Evolutionary conservation across 768 basidiomycete genomes (phyloP), one percentile per base, ranked within the genome.

Genomic region (Chiua virens): DNA sequence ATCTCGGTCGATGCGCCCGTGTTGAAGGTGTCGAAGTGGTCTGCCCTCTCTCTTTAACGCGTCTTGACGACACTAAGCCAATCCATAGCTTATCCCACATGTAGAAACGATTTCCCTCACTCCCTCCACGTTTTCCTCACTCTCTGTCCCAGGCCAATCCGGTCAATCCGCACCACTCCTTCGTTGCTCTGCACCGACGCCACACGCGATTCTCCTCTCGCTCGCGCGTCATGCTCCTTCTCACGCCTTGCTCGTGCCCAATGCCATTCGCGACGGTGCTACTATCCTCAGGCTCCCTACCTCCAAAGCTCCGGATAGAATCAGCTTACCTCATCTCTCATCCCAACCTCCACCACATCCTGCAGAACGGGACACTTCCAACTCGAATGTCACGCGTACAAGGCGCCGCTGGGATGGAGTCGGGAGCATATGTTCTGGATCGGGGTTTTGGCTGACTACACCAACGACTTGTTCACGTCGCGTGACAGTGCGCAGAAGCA

Each of bases 301-400:
- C 89, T 91, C 64, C 91, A 93, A 56, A 85, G 84, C 57, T 89
- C 88, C 0, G 84, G 86, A 2, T 92, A 89, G 89, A 80, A 71
- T 2, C 60, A 67, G 28, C 46, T 66, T 50, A 62, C 42, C 30
- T 34, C 18, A 43, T 14, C 10, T n/a, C n/a, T 5, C 28, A 11
- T 11, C 39, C 30, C 22, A n/a, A 17, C 14, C 1, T 28, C 18
- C 47, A 42, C 52, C 48, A 27, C 32, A 21, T 17, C 10, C n/a
- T n/a, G n/a, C n/a, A n/a, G n/a, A n/a, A n/a, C n/a, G n/a, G n/a
- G n/a, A n/a, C n/a, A n/a, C n/a, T n/a, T 69, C 65, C 2, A 51
- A 34, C 38, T 42, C 59, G 6, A 62, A 60, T 27, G 60, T 53
- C 28, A 49, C 65, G 7, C 51, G 23, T 11, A 11, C 47, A 5